Conservation (phyloP, 2,329 filamentous ascomycete genomes). For the Clonostachys rosea region DNA sequence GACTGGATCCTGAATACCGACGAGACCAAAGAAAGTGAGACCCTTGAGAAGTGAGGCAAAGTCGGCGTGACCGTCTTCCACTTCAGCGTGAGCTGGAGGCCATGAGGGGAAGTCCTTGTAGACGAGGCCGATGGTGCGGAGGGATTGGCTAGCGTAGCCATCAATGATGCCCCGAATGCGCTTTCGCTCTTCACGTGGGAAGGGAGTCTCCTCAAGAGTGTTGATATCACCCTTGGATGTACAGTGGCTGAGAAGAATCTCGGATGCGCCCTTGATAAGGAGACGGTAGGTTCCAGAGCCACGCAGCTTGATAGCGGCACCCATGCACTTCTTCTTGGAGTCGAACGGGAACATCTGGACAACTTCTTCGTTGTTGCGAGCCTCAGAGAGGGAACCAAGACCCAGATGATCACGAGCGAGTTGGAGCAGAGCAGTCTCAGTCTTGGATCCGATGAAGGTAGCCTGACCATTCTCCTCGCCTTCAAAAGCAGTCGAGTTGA, state of each 20-base stretch:
- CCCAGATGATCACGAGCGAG: conserved; percentile 45
- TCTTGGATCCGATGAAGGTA: conserved; percentile 51
- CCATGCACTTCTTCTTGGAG: conserved; percentile 52
- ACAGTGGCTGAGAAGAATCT: conserved; percentile 45
- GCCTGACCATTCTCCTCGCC: conserved; percentile 36
- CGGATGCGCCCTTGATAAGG: conserved; percentile 51
- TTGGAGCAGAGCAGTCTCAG: conserved; percentile 48
- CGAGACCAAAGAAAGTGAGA: conserved; percentile 34
- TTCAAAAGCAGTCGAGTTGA: conserved; percentile 58
- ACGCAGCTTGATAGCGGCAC: conserved; percentile 42
- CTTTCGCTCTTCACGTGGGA: conserved; percentile 39
- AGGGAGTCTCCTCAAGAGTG: conserved; percentile 17
- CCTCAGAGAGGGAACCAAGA: conserved; percentile 38
- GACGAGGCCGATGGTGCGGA: conserved; percentile 69
- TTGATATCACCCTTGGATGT: conserved; percentile 40
- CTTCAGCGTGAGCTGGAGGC: conserved; percentile 60
- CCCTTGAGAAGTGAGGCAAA: conserved; percentile 46
- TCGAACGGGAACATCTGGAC: conserved; percentile 50
- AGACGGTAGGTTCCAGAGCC: conserved; percentile 36
- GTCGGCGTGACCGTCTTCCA: conserved; percentile 53
- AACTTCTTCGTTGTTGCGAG: conserved; percentile 38
- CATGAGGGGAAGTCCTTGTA: conserved; percentile 69
- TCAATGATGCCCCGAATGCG: conserved; percentile 50
- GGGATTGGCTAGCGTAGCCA: conserved; percentile 57
- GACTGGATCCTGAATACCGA: conserved; percentile 67